Base-by-base conservation (phyloP, 495 filamentous ascomycete genomes). In the Letharia columbiana region DNA sequence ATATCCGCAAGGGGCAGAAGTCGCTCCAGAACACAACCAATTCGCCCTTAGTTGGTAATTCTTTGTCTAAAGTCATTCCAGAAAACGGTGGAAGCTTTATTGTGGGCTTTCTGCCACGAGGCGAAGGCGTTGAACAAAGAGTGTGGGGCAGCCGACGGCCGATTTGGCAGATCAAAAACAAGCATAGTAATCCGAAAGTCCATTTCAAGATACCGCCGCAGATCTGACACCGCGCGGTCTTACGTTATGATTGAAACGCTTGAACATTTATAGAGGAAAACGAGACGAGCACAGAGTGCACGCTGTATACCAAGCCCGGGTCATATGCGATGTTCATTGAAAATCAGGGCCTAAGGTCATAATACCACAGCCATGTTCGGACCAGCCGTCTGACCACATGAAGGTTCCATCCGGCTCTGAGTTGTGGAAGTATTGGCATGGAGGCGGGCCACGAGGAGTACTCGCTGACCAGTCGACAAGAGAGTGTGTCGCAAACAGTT, bases 91-190 rank as follows among this genome's bases (percentile, higher is more conserved):
- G n/a, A 5, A 23, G n/a, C 49, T 54, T 54, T 31, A 11, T 31
- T 31, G 3, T 31, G 10, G 23, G 33, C 7, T 31, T 15, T 13
- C 28, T 17, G 28, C 52, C 12, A 20, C 54, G 54, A 37, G 54
- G 54, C 54, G 13, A 57, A 57, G 54, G 54, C 52, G 31, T 35
- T 37, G 31, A 57, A 37, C 54, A 57, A 57, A 57, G 54, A 57
- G 33, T 15, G 37, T 31, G 31, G 35, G 4, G 28, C 52, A 56
- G 31, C 12, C 5, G 11, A 10, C 6, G 11, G 41, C 41, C 10
- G 2, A 15, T 10, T 12, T 11, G 41, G 10, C 18, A 47, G 44
- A 47, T 47, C 15, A 3, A 20, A 20, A 47, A 18, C 10, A 8
- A 4, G 44, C 15, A 20, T 10, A 15, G 18, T 20, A 20, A 18